phyloP scores from a whole-genome alignment of 140 eudicot genomes.

The Cichorium intybus region DNA sequence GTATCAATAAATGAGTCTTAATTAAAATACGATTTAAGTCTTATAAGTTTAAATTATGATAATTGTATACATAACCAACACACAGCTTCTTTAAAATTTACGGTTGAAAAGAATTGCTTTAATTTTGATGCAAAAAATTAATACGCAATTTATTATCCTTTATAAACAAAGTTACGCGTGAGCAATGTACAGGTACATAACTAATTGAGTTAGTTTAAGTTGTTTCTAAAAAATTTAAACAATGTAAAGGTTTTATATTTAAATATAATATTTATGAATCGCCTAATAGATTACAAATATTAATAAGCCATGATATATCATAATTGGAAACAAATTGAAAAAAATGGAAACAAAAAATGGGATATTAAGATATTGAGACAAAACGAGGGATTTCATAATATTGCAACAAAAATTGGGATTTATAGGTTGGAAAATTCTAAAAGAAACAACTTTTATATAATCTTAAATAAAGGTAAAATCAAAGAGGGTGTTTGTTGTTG shows the following conservation, averaged over 20 bases:
- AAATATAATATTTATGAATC: neutral
- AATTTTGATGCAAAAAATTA: neutral
- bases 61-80: neutral
- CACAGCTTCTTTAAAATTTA: neutral
- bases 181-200: too few species aligned
- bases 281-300: neutral
- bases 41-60: too few species aligned
- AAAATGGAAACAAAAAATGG: neutral
- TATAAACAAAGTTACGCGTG: too few species aligned
- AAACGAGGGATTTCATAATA: neutral
- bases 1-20: neutral
- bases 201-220: neutral
- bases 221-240: neutral
- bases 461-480: neutral
- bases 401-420: neutral
- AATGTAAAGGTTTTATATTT: neutral
- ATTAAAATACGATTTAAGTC: too few species aligned
- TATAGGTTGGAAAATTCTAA: neutral
- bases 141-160: neutral
- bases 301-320: neutral
- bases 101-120: neutral
- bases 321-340: too few species aligned
- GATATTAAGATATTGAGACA: neutral
- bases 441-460: neutral
- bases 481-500: neutral